Percentiles rank a stretch among this genome's conserved stretches.
phyloP scores from a whole-genome alignment of 2,329 filamentous ascomycete genomes.

The Phialophora expanda region DNA sequence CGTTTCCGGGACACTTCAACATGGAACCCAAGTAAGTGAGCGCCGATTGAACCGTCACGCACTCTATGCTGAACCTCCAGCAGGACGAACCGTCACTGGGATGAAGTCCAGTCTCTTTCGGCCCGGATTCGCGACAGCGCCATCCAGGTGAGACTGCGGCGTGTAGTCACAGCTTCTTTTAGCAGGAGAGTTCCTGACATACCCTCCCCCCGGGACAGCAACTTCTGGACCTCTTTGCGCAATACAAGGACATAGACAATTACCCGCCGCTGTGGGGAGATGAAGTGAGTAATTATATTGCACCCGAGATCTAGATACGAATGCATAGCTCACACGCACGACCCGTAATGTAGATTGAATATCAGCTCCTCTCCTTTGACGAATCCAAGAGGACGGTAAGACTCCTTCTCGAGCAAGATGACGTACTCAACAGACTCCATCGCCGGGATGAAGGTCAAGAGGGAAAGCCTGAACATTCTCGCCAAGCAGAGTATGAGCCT shows the following conservation, averaged over 20 bases:
- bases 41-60: neutral
- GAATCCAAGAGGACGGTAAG: conserved; percentile 76
- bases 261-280: conserved; percentile 96
- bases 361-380: conserved; percentile 86
- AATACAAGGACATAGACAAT: conserved; percentile 88
- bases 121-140: neutral
- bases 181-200: neutral
- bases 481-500: neutral
- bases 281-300: conserved; percentile 66
- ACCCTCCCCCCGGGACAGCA: conserved; percentile 63
- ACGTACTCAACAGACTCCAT: conserved; percentile 80
- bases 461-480: conserved; percentile 44
- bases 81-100: neutral
- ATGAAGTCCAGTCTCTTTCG: neutral
- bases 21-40: neutral
- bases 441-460: conserved; percentile 56
- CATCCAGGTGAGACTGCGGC: neutral
- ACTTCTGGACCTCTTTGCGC: conserved; percentile 91
- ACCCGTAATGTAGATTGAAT: conserved; percentile 73
- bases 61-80: neutral
- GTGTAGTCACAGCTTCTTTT: neutral
- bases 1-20: neutral
- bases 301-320: neutral
- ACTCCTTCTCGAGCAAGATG: conserved; percentile 85
- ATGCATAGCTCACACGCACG: neutral